Evolutionary conservation across 2,329 filamentous ascomycete genomes (phyloP).

Genomic region (Grosmannia serpens): DNA sequence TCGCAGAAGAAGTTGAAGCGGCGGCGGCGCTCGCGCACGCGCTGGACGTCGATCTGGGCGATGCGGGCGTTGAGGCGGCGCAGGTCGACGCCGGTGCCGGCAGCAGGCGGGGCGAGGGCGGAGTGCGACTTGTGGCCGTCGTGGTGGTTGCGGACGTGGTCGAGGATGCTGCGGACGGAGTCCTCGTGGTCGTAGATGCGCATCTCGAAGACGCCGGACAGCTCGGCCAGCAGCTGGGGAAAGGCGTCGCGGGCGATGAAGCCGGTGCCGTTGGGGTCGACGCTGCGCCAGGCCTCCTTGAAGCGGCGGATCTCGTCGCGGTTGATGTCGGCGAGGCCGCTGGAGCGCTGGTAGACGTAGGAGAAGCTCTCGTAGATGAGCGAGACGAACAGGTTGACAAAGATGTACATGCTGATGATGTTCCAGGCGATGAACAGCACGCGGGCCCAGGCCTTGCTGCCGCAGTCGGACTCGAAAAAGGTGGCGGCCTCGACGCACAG

Average conservation of each 20-base stretch:
- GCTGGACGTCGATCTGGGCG: slow-evolving; percentile 57
- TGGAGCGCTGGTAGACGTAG: slow-evolving; percentile 95
- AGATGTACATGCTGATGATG: slow-evolving; percentile 99
- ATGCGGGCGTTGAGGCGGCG: slow-evolving; percentile 64
- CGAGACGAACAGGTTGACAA: slow-evolving; percentile 95
- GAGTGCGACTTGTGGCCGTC: slow-evolving; percentile 17
- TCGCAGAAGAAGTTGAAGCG: slow-evolving; percentile 94
- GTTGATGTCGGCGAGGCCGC: slow-evolving; percentile 79
- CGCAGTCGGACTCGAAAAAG: slow-evolving; percentile 87
- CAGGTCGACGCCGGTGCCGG: slow-evolving; percentile 55
- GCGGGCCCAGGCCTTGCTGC: slow-evolving; percentile 78
- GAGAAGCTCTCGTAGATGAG: slow-evolving; percentile 99
- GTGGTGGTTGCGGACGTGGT: slow-evolving; percentile 58
- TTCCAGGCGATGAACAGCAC: slow-evolving; percentile 94
- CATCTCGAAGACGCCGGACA: slow-evolving; percentile 95
- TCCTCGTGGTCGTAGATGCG: slow-evolving; percentile 88
- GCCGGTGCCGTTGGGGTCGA: slow-evolving; percentile 82
- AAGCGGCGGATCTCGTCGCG: slow-evolving; percentile 91
- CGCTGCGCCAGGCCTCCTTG: slow-evolving; percentile 96
- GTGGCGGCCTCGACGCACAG: slow-evolving; percentile 60
- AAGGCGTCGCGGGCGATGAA: slow-evolving; percentile 87
- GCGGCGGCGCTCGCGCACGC: slow-evolving; percentile 63
- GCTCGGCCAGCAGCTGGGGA: slow-evolving; percentile 75
- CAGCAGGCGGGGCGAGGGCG: slow-evolving; percentile 22
- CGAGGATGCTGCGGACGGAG: slow-evolving; percentile 75